These are phyloP conservation scores for Dothistroma septosporum DNA, from an alignment of 2,329 filamentous ascomycete genomes.

Conservation along the genomic window DNA sequence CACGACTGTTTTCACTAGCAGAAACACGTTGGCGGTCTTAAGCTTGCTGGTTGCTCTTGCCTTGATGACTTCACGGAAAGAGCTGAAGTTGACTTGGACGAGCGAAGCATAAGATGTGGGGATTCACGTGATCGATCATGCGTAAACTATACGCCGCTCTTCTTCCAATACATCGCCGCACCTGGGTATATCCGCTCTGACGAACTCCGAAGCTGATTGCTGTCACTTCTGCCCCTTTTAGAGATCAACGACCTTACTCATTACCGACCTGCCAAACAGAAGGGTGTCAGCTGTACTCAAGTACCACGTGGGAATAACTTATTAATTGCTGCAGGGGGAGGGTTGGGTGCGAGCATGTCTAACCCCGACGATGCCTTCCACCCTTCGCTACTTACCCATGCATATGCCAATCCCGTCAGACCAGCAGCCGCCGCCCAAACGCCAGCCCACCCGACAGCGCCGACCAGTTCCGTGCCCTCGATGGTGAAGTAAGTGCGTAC, in stretches of 20 bases:
- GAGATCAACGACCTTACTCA: conserved; percentile 14
- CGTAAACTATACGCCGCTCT: neutral
- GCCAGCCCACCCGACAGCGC: conserved; percentile 67
- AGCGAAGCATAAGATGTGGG: neutral
- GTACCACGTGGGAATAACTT: no score
- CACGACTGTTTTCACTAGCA: neutral
- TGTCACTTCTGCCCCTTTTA: neutral
- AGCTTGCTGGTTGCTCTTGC: neutral
- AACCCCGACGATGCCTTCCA: no score
- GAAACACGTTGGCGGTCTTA: neutral
- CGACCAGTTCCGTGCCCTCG: conserved; percentile 63
- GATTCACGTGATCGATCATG: neutral
- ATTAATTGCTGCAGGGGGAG: no score
- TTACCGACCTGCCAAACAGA: conserved; percentile 36
- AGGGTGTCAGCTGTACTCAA: no score
- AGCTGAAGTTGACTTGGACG: neutral
- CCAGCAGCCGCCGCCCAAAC: conserved; percentile 68
- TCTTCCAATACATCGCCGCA: neutral
- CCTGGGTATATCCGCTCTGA: conserved; percentile 7
- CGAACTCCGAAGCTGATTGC: conserved; percentile 4
- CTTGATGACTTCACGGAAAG: conserved; percentile 1
- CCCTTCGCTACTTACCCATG: conserved; percentile 34
- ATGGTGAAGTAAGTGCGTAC: conserved; percentile 64
- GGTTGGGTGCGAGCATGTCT: no score
- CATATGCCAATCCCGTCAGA: conserved; percentile 56